Evolutionary conservation across 192 early-diverging fungal species (phyloP).

Genomic region (Jimgerdemannia lactiflua): DNA sequence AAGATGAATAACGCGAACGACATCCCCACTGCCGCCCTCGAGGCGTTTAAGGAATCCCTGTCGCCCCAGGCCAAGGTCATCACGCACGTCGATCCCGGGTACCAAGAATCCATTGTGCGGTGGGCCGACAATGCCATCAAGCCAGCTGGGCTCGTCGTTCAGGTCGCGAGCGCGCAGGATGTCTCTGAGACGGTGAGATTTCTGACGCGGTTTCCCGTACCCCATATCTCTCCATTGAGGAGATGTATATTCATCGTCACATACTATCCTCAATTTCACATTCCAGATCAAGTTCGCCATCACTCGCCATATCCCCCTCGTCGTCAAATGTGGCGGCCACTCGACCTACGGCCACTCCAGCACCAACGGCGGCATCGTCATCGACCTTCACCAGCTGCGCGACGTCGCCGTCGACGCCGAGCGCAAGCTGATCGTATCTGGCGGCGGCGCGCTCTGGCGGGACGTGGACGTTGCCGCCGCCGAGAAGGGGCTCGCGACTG

Average conservation of each 20-base stretch:
- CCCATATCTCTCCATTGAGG: constrained; percentile 26
- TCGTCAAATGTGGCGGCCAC: neutral
- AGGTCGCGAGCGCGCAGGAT: neutral
- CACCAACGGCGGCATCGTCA: neutral
- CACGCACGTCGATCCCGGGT: neutral
- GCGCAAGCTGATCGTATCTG: neutral
- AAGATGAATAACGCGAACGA: neutral
- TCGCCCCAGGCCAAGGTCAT: neutral
- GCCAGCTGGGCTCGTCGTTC: neutral
- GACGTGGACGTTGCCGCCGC: no score
- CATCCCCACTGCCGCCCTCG: neutral
- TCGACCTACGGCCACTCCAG: neutral
- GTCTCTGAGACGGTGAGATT: neutral
- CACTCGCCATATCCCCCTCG: neutral
- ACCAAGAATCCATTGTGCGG: neutral
- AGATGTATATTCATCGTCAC: neutral
- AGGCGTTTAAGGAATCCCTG: neutral
- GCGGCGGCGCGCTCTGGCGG: no score
- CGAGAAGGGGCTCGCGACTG: neutral
- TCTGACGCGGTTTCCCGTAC: no score
- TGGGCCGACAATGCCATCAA: neutral
- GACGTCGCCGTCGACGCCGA: neutral
- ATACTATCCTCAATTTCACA: neutral
- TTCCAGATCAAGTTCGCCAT: neutral
- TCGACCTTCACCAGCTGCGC: neutral